Percentiles rank a stretch among this genome's conserved stretches.
These are phyloP conservation scores for Neoboletus magnificus DNA, from an alignment of 768 basidiomycete species.

Conservation along the genomic window DNA sequence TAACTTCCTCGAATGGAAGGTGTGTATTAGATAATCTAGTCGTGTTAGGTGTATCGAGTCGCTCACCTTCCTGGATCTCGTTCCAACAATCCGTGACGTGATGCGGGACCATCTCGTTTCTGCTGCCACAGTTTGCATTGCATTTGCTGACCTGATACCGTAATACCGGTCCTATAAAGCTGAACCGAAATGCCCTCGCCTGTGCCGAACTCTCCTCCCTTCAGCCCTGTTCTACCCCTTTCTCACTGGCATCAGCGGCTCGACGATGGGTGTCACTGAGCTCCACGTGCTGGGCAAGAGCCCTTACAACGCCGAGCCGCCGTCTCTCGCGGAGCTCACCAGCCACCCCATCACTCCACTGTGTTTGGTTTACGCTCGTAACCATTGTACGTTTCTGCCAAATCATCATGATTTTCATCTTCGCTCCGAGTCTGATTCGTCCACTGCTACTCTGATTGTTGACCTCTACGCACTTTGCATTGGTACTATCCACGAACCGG, in stretches of 20 bases:
- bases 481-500: background rate
- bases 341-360: slow-evolving; percentile 51
- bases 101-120: background rate
- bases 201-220: background rate
- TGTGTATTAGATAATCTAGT: no score
- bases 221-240: no score
- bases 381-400: slow-evolving; percentile 58
- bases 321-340: slow-evolving; percentile 52
- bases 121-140: background rate
- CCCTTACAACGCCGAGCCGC: slow-evolving; percentile 73
- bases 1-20: no score
- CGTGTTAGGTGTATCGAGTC: background rate
- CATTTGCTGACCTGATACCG: background rate
- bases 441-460: background rate
- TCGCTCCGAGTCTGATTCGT: background rate
- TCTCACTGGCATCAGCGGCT: no score
- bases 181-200: background rate
- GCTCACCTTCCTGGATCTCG: background rate
- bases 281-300: slow-evolving; percentile 27
- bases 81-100: background rate
- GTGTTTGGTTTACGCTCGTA: slow-evolving; percentile 65
- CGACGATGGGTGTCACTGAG: slow-evolving; percentile 21
- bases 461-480: background rate
- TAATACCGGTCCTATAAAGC: background rate
- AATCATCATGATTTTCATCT: background rate